Evolutionary conservation across 768 basidiomycete genomes (phyloP), one percentile per base, ranked within the genome.

Genomic region (Glaciozyma martinii): DNA sequence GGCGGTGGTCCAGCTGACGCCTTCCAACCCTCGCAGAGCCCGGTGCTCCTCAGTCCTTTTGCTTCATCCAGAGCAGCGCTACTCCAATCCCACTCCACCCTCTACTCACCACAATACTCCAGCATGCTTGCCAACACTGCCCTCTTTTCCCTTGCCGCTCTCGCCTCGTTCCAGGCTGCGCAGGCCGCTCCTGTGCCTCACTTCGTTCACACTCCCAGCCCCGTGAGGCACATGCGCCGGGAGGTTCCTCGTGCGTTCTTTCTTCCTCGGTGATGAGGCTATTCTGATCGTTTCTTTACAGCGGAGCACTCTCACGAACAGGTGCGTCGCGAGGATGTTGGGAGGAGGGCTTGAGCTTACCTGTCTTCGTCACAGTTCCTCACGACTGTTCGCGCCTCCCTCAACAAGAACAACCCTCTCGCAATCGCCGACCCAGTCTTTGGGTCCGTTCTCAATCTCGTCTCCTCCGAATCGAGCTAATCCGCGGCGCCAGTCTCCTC

Each of bases 401-500:
- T 85, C 60, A 74, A 74, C 40, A 69, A 80, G 64, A 82, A 85
- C 78, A 87, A 87, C 74, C 84, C 85, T 6, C 77, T 79, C 61
- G 74, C 76, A 23, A 85, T 86, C 70, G 71, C 74, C n/a, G 85
- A 87, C 70, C 78, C 84, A 29, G 73, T 75, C 27, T 75, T 85
- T 66, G 83, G 37, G 79, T 62, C 81, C 86, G 30, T 86, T 30
- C 85, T 84, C 19, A 80, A 84, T 70, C 84, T 83, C 85, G 84
- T n/a, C 18, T 18, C 3, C 5, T 4, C 44, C 15, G 19, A n/a
- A n/a, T n/a, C 6, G 19, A 21, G 46, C 13, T n/a, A 47, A 21
- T 23, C 16, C 4, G 9, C 21, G 3, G 18, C 3, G 3, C n/a
- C 46, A n/a, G 46, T 21, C 46, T n/a, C 19, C 37, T 40, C 37